Conservation (phyloP, 768 basidiomycete species). For the Lenzites betulinus region DNA sequence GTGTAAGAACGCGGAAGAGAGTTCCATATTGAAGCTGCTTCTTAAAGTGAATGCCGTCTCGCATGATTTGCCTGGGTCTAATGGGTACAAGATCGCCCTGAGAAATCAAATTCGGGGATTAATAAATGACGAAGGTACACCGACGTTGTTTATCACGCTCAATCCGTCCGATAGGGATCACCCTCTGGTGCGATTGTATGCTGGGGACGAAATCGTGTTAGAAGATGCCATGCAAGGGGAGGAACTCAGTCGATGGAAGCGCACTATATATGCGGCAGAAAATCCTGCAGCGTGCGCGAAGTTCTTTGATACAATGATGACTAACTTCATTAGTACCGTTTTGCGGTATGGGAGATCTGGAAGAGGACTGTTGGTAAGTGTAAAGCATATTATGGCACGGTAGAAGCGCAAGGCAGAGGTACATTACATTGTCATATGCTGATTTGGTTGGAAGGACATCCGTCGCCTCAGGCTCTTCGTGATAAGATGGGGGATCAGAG, state of each 20-base stretch:
- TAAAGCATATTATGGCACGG: constrained; percentile 27
- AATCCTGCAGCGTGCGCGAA: no score
- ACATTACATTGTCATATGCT: constrained; percentile 38
- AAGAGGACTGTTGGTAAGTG: constrained; percentile 22
- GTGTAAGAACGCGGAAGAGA: not conserved
- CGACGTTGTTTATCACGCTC: no score
- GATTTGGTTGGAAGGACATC: constrained; percentile 31
- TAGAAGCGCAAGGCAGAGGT: constrained; percentile 32
- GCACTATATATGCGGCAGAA: not conserved
- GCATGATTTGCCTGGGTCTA: not conserved
- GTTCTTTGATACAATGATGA: not conserved
- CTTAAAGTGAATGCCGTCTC: not conserved
- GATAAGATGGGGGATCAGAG: constrained; percentile 8
- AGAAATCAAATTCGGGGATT: not conserved
- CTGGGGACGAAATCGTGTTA: not conserved
- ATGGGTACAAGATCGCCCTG: not conserved
- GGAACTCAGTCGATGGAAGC: not conserved
- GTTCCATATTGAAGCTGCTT: not conserved
- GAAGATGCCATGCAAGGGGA: not conserved
- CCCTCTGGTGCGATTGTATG: not conserved
- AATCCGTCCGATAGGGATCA: not conserved
- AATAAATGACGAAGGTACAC: not conserved
- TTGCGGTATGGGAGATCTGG: not conserved
- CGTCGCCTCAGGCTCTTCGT: constrained; percentile 25
- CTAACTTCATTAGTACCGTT: not conserved